Evolutionary conservation across 192 early-diverging fungal species (phyloP).

Genomic region (Thamnidium elegans): DNA sequence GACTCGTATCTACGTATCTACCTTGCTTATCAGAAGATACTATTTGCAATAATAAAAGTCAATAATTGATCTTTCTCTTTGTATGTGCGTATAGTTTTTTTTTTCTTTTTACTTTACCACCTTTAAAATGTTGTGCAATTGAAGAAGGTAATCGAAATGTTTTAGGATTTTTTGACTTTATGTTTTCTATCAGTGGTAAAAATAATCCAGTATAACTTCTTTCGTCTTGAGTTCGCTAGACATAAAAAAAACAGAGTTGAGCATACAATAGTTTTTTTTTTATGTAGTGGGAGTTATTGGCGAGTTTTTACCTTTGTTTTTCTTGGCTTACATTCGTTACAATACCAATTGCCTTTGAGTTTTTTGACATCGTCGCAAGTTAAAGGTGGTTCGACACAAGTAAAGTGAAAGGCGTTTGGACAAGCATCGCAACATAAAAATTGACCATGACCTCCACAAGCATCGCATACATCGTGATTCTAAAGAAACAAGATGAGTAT

Average conservation of each 20-base stretch:
- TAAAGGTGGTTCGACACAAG: slow-evolving; percentile 43
- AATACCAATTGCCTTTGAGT: slow-evolving; percentile 39
- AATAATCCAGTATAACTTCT: slow-evolving; percentile 21
- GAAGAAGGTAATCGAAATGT: slow-evolving; percentile 37
- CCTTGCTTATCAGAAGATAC: slow-evolving; percentile 42
- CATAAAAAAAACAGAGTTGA: no score
- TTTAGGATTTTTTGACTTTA: slow-evolving; percentile 41
- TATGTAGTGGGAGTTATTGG: no score
- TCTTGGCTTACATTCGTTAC: slow-evolving; percentile 32
- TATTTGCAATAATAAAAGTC: slow-evolving; percentile 9
- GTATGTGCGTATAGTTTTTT: not conserved
- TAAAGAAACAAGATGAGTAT: not conserved
- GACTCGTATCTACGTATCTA: slow-evolving; percentile 40
- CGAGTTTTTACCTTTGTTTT: slow-evolving; percentile 13
- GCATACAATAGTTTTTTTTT: no score
- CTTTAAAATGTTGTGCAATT: slow-evolving; percentile 34
- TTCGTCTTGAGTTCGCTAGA: no score
- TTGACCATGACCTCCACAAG: slow-evolving; percentile 33
- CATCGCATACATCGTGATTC: slow-evolving; percentile 43
- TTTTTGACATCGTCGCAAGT: slow-evolving; percentile 33
- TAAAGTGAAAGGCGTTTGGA: slow-evolving; percentile 45
- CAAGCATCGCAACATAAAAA: slow-evolving; percentile 46
- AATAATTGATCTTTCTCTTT: not conserved
- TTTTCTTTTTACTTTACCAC: slow-evolving; percentile 41
- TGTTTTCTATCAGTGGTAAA: slow-evolving; percentile 39